Conservation (phyloP, 441 rosid genomes). For the Viola pubescens region DNA sequence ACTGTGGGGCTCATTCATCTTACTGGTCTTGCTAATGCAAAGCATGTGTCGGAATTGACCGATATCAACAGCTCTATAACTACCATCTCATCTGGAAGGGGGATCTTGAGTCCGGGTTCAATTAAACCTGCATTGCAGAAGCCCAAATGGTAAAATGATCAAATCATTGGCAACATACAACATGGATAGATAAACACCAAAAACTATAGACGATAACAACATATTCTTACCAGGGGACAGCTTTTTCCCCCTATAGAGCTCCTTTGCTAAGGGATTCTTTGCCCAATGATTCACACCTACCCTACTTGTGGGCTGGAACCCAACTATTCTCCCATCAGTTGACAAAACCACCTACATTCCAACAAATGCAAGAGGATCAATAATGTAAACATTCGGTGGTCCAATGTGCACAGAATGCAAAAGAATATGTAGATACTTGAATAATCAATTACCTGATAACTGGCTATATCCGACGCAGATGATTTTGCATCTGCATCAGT, state of each 20-base stretch:
- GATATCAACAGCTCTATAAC: slow-evolving; percentile 63
- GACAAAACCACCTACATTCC: slow-evolving; percentile 52
- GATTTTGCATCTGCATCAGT: slow-evolving; percentile 40
- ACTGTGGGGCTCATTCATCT: slow-evolving; percentile 3
- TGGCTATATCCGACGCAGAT: slow-evolving; percentile 57
- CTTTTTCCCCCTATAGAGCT: slow-evolving; percentile 51
- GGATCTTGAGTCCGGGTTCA: slow-evolving; percentile 47
- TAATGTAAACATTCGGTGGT: neutral
- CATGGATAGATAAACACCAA: neutral
- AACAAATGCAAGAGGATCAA: slow-evolving; percentile 1
- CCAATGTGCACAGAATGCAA: neutral
- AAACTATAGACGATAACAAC: neutral
- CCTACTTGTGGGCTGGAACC: slow-evolving; percentile 66
- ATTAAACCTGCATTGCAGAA: slow-evolving; percentile 39
- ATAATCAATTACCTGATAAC: slow-evolving; percentile 53
- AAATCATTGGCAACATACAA: neutral
- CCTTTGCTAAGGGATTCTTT: slow-evolving; percentile 63
- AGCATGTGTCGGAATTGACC: slow-evolving; percentile 36
- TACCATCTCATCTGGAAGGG: slow-evolving; percentile 36
- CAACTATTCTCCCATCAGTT: slow-evolving; percentile 54
- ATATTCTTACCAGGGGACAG: slow-evolving; percentile 51
- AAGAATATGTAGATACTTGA: neutral
- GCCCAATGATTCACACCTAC: slow-evolving; percentile 74
- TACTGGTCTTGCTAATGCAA: slow-evolving; percentile 62
- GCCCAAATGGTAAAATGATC: neutral